Percentiles rank a stretch among this genome's conserved stretches.
phyloP scores from a whole-genome alignment of 2,329 filamentous ascomycete species.

The Colletotrichum sp. region DNA sequence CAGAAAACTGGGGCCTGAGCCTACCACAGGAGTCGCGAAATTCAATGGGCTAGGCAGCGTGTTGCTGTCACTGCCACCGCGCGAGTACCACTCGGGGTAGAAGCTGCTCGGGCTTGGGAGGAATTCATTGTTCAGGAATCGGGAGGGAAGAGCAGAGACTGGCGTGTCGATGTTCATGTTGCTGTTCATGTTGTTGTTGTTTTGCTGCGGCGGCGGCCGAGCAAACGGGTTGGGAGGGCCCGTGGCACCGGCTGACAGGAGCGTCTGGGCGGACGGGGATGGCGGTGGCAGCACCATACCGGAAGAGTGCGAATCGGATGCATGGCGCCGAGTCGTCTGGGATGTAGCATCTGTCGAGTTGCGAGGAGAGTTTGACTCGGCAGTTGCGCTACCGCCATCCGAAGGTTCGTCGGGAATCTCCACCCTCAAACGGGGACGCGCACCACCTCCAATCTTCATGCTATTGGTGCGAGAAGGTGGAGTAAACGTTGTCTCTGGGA shows the following conservation, averaged over 20 bases:
- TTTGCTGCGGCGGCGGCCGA: constrained; percentile 78
- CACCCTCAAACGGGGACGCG: constrained; percentile 85
- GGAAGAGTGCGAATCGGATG: constrained; percentile 61
- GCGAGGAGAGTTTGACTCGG: constrained; percentile 70
- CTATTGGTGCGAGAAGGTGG: constrained; percentile 83
- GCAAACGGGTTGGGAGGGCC: constrained; percentile 97
- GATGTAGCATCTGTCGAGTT: constrained; percentile 65
- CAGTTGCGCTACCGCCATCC: constrained; percentile 75
- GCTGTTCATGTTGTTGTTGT: constrained; percentile 56
- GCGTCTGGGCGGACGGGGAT: constrained; percentile 83
- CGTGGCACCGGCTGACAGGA: constrained; percentile 88
- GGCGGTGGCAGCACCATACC: constrained; percentile 85
- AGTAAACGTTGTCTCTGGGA: constrained; percentile 68
- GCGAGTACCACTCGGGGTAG: constrained; percentile 88
- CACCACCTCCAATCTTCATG: constrained; percentile 66
- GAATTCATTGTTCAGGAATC: constrained; percentile 87
- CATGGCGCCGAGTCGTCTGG: constrained; percentile 53
- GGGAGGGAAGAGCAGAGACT: constrained; percentile 90
- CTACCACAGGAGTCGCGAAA: constrained; percentile 81
- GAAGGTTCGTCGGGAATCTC: constrained; percentile 94
- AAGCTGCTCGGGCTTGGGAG: constrained; percentile 91
- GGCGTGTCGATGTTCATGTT: constrained; percentile 66
- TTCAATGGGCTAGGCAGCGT: constrained; percentile 92
- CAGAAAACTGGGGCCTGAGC: constrained; percentile 66
- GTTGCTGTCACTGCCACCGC: constrained; percentile 73